A percentile compares a stretch with the other conserved stretches of the same genome.
phyloP scores from a whole-genome alignment of 2,329 filamentous ascomycete genomes.

The Alternaria ethzedia region DNA sequence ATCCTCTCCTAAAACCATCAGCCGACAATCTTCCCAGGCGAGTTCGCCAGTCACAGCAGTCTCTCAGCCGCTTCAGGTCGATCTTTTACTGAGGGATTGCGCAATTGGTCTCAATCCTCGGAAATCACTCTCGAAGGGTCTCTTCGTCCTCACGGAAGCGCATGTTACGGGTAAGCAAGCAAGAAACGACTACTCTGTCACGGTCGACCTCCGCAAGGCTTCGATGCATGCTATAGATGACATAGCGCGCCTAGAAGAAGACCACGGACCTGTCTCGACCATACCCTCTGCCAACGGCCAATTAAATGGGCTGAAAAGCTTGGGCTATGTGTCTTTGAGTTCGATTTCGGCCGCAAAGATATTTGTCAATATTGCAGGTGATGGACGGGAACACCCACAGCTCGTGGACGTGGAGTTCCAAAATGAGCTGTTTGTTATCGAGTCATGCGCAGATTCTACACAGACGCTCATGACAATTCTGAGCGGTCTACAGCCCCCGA shows the following conservation, averaged over 20 bases:
- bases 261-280: slow-evolving; percentile 16
- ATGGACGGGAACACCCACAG: slow-evolving; percentile 65
- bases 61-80: slow-evolving; percentile 62
- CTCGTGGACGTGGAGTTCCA: slow-evolving; percentile 79
- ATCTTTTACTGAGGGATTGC: slow-evolving; percentile 81
- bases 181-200: slow-evolving; percentile 67
- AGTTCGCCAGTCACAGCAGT: slow-evolving; percentile 26
- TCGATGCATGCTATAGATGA: slow-evolving; percentile 86
- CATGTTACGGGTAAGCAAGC: slow-evolving; percentile 72
- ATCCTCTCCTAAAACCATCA: slow-evolving; percentile 56
- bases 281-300: slow-evolving; percentile 48
- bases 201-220: slow-evolving; percentile 76
- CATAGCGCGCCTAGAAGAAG: slow-evolving; percentile 54
- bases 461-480: slow-evolving; percentile 84
- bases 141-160: slow-evolving; percentile 80
- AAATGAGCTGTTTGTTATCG: slow-evolving; percentile 86
- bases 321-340: slow-evolving; percentile 85
- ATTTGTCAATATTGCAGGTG: slow-evolving; percentile 65
- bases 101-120: slow-evolving; percentile 85
- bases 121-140: slow-evolving; percentile 73
- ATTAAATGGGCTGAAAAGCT: slow-evolving; percentile 59
- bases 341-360: slow-evolving; percentile 83
- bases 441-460: slow-evolving; percentile 96
- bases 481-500: slow-evolving; percentile 81
- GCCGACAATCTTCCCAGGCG: slow-evolving; percentile 37